Evolutionary conservation across 2,329 filamentous ascomycete species (phyloP), one percentile per base, ranked within the genome.

Genomic region (Fusarium subglutinans): DNA sequence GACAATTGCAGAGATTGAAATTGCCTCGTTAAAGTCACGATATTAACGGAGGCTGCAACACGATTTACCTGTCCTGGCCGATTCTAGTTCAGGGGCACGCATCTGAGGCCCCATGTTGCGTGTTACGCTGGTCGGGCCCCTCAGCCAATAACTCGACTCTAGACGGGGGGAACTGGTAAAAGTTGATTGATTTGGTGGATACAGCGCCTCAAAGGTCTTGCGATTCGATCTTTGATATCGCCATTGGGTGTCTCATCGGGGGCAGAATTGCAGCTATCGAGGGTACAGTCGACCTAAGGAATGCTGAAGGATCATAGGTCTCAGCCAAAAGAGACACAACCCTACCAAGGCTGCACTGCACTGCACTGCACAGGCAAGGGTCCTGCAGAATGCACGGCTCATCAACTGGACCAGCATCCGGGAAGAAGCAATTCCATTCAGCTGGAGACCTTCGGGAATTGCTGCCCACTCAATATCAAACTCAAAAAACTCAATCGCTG

Each of bases 71-170:
- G n/a, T 22, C 51, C 26, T 41, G 54, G 33, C 50, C 56, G 55
- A 63, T 61, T 68, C 60, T 76, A 76, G 70, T 43, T 76, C 73
- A 76, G 73, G 73, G 73, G 73, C 67, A 74, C 58, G 51, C 59
- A 63, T 70, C 56, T 65, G 45, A 41, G 55, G 61, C 66, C 58
- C 71, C 72, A 75, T 75, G 72, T 66, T 60, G 44, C 51, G 51
- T 75, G 72, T 51, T 35, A 74, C 69, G 60, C 60, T 66, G 60
- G 43, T 30, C 56, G 57, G 51, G 51, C 66, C 61, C 45, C 53
- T 71, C n/a, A 55, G 48, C 58, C 66, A 73, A 50, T 50, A 53
- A 28, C 30, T 43, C 33, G 55, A 43, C 44, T 61, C 22, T 65
- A 20, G 41, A 59, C 47, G 28, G 44, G 24, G 28, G 37, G 13